A percentile compares a stretch with the other conserved stretches of the same genome.
Evolutionary conservation across 306 rosid species (phyloP).

Genomic region (Rosa lucieae): DNA sequence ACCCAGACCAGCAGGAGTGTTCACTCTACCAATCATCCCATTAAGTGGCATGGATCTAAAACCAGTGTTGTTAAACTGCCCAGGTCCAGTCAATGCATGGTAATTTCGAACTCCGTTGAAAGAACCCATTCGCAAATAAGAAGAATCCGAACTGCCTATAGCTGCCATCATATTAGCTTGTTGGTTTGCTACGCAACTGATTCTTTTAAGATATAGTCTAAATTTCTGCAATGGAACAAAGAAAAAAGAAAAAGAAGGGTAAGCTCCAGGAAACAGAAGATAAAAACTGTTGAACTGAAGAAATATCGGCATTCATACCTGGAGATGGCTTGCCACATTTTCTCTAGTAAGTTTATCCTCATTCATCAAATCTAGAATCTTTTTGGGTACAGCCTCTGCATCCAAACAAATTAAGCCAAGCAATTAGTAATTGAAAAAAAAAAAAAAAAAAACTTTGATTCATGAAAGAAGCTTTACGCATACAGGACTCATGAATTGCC

Average conservation of each 20-base stretch:
- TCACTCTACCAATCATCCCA: slow-evolving; percentile 74
- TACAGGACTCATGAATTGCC: background rate
- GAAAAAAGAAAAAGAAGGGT: slow-evolving; percentile 13
- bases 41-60: slow-evolving; percentile 62
- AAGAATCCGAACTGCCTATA: slow-evolving; percentile 68
- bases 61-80: slow-evolving; percentile 55
- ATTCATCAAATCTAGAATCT: slow-evolving; percentile 91
- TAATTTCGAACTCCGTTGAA: slow-evolving; percentile 56
- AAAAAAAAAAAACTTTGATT: background rate
- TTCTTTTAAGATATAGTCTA: slow-evolving; percentile 87
- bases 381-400: slow-evolving; percentile 98
- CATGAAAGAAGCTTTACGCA: background rate
- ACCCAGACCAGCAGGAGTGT: slow-evolving; percentile 61
- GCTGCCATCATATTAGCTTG: slow-evolving; percentile 92
- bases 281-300: slow-evolving; percentile 19
- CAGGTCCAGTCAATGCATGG: slow-evolving; percentile 50
- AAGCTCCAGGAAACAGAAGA: slow-evolving; percentile 21
- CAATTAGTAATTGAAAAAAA: background rate
- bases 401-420: slow-evolving; percentile 19
- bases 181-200: slow-evolving; percentile 80
- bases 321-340: slow-evolving; percentile 98
- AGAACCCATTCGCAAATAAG: slow-evolving; percentile 66
- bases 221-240: slow-evolving; percentile 66
- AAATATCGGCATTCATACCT: slow-evolving; percentile 48
- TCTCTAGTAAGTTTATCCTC: slow-evolving; percentile 94